Evolutionary conservation across 1,139 yeast species (phyloP), one percentile per base, ranked within the genome.

Genomic region (Blastobotrys serpentis): DNA sequence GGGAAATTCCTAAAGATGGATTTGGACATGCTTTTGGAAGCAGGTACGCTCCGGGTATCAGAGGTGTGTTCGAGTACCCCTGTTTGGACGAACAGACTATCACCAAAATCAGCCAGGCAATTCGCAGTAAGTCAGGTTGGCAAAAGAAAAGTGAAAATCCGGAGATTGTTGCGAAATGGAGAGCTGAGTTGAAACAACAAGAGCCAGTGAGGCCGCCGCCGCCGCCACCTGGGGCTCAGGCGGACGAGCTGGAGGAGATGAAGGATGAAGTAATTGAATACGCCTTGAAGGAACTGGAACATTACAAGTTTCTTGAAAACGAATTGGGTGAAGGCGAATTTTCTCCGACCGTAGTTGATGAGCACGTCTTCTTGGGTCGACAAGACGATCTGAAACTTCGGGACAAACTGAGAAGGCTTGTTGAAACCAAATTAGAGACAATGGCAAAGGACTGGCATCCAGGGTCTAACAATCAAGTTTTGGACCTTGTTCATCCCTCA

Each of bases 401-500:
- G 4, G 13, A 29, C 7, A 11, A 29, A 29, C 13, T 29, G 32
- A 29, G 32, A 11, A 11, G 4, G 13, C 32, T 29, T 6, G 32
- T 29, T 7, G 32, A 29, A 11, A 29, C 32, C 7, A 18, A 16
- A 33, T 14, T 16, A n/a, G 37, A 33, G 18, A 33, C 21, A 6
- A 33, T 14, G 21, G 19, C 37, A 33, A 33, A 33, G 18, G 76
- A 73, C 53, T 72, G 68, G 58, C 77, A 72, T 52, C 76, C 56
- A n/a, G 43, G 45, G 1, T 51, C 55, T 18, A 42, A 52, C 39
- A 58, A 69, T 13, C 65, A 65, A 46, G 76, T 74, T 1, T 57
- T 72, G 23, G 76, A 73, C 55, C 60, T 73, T 30, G 74, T 73
- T 3, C 76, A 74, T 53, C 77, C 77, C 6, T 72, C 76, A 14